Evolutionary conservation across 176 grass and related monocot species (phyloP), one percentile per base, ranked within the genome.

Genomic region (Puya raimondii): DNA sequence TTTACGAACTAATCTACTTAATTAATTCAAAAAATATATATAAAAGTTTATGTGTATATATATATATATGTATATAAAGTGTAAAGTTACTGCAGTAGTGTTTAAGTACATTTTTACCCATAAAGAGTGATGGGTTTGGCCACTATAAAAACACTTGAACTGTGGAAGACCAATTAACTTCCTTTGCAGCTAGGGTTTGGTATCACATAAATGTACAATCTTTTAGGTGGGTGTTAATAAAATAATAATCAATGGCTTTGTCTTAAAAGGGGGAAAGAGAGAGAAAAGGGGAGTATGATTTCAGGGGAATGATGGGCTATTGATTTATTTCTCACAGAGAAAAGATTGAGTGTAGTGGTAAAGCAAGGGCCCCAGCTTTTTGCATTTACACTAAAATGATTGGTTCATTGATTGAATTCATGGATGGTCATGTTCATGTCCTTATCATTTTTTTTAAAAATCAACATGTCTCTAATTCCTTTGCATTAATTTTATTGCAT

Each of bases 391-490:
- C 48, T 73, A 13, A 80, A 82, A 76, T 79, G 81, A 89, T 92
- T 91, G 85, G 80, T 27, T 77, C 72, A 87, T 86, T 76, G 80
- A 91, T 88, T 84, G 83, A 73, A 84, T 76, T 74, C 63, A 75
- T 66, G 72, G 70, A 51, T 63, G 50, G 72, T 17, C 33, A 53
- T 74, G 70, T 73, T 23, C 84, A 67, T 67, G 47, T 17, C 49
- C 12, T 67, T 23, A 47, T 56, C 17, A 52, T 65, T 23, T 25
- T 17, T 27, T 25, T 0, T 20, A n/a, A 3, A 26, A n/a, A 3
- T 17, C 20, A 12, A 3, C 20, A 64, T 42, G 4, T 42, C 33
- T 42, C 33, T 42, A 0, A 4, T 42, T 42, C 33, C 33, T 58
- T 58, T 18, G 54, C 3, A 9, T 58, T 20, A 58, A 58, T 58